These are phyloP conservation scores for Nemania sp. DNA, from an alignment of 2,329 filamentous ascomycete genomes.

Conservation along the genomic window DNA sequence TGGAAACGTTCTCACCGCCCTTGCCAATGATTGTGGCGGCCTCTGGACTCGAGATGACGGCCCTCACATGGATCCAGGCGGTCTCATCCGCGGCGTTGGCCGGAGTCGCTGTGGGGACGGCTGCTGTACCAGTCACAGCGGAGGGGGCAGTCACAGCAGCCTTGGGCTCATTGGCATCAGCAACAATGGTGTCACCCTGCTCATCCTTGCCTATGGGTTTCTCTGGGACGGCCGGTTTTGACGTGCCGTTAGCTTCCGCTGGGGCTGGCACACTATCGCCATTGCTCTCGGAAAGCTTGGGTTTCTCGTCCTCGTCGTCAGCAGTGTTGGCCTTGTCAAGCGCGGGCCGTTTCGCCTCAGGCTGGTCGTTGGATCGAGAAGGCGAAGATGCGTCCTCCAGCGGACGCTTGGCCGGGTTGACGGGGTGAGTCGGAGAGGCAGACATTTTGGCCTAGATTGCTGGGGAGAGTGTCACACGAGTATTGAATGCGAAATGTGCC, in stretches of 20 bases:
- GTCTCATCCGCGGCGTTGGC: slow-evolving; percentile 79
- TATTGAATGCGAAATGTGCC: slow-evolving; percentile 37
- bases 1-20: slow-evolving; percentile 96
- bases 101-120: slow-evolving; percentile 45
- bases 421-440: slow-evolving; percentile 67
- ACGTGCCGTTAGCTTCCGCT: slow-evolving; percentile 52
- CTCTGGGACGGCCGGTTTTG: slow-evolving; percentile 51
- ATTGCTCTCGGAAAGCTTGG: slow-evolving; percentile 46
- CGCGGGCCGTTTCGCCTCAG: slow-evolving; percentile 94
- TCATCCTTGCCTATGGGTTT: slow-evolving; percentile 59
- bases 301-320: slow-evolving; percentile 49
- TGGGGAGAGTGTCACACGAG: slow-evolving; percentile 22
- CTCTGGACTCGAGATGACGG: slow-evolving; percentile 96
- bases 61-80: slow-evolving; percentile 94
- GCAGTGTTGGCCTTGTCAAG: slow-evolving; percentile 88
- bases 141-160: slow-evolving; percentile 47
- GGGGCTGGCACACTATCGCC: slow-evolving; percentile 44
- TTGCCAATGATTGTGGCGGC: slow-evolving; percentile 98
- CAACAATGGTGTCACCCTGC: slow-evolving; percentile 71
- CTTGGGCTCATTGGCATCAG: slow-evolving; percentile 64
- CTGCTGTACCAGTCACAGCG: slow-evolving; percentile 40
- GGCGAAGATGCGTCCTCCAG: slow-evolving; percentile 97
- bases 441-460: slow-evolving; percentile 66
- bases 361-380: slow-evolving; percentile 86
- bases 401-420: slow-evolving; percentile 83